phyloP scores from a whole-genome alignment of 257 asterid genomes.

The Solanum stenotomum region DNA sequence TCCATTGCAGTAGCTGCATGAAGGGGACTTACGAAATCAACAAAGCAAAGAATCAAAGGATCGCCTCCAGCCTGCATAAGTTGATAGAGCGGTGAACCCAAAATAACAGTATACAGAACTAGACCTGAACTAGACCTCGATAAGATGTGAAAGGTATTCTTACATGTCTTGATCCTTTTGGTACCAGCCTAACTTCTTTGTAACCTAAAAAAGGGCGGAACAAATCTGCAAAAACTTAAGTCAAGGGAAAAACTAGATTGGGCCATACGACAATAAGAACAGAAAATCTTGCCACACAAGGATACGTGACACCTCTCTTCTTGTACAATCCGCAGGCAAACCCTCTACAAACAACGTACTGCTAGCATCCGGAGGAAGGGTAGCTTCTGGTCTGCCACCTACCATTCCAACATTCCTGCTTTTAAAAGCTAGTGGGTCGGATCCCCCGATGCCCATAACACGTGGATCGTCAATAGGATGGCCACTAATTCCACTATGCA shows the following conservation, averaged over 20 bases:
- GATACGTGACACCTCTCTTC: conserved; percentile 92
- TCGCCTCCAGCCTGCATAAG: conserved; percentile 60
- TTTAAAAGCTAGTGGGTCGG: conserved; percentile 38
- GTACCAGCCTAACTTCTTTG: conserved; percentile 67
- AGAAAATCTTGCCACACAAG: conserved; percentile 14
- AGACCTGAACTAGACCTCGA: neutral
- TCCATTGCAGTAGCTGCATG: conserved; percentile 84
- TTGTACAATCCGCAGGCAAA: conserved; percentile 50
- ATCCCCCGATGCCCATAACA: conserved; percentile 29
- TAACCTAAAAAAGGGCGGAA: conserved; percentile 91
- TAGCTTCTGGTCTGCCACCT: conserved; percentile 48
- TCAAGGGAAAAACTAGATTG: conserved; percentile 38
- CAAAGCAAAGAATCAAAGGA: conserved; percentile 68
- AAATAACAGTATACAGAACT: neutral
- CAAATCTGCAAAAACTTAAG: conserved; percentile 43
- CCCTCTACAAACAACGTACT: conserved; percentile 56
- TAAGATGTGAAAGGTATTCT: conserved; percentile 7
- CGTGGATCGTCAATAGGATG: conserved; percentile 49
- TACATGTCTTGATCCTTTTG: conserved; percentile 68
- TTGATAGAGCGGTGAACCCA: conserved; percentile 1
- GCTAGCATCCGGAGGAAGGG: conserved; percentile 85
- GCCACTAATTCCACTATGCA: conserved; percentile 37
- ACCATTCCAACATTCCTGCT: conserved; percentile 27
- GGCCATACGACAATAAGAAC: neutral
- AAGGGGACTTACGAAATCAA: conserved; percentile 73